A percentile compares a stretch with the other conserved stretches of the same genome.
Evolutionary conservation across 441 rosid genomes (phyloP).

Genomic region (Pelargonium fulgidum): DNA sequence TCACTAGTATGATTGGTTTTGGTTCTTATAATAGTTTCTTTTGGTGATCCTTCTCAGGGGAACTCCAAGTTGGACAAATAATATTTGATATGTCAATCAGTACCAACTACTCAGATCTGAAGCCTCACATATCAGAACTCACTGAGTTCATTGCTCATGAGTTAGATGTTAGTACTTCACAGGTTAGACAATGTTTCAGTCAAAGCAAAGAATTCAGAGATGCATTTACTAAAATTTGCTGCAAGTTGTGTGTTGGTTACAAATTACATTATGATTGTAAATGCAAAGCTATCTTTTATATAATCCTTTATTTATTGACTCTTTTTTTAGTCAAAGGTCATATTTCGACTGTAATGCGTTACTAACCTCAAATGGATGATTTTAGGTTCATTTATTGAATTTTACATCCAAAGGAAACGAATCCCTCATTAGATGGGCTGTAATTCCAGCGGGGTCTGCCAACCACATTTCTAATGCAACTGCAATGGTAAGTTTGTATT

Average conservation of each 20-base stretch:
- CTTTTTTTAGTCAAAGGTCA: neutral
- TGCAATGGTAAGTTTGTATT: constrained; percentile 43
- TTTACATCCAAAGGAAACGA: constrained; percentile 47
- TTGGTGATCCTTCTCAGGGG: constrained; percentile 28
- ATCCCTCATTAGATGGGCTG: constrained; percentile 46
- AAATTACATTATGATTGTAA: neutral
- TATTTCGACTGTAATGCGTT: neutral
- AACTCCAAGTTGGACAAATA: constrained; percentile 46
- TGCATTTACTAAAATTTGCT: neutral
- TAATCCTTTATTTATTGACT: neutral
- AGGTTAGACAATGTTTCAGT: constrained; percentile 37
- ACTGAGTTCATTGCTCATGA: constrained; percentile 42
- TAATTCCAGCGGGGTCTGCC: constrained; percentile 47
- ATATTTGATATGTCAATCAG: constrained; percentile 51
- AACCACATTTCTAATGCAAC: constrained; percentile 46
- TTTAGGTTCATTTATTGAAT: constrained; percentile 56
- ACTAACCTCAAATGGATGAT: constrained; percentile 17
- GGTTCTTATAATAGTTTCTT: constrained; percentile 16
- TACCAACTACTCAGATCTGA: constrained; percentile 44
- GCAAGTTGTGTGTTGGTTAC: no score
- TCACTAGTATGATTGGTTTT: neutral
- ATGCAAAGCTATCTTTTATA: constrained; percentile 8
- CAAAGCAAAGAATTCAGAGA: constrained; percentile 8
- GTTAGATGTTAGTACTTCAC: constrained; percentile 46
- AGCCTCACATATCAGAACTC: constrained; percentile 44